Evolutionary conservation across 2,329 filamentous ascomycete species (phyloP), one percentile per base, ranked within the genome.

Genomic region (Aspergillus felis): DNA sequence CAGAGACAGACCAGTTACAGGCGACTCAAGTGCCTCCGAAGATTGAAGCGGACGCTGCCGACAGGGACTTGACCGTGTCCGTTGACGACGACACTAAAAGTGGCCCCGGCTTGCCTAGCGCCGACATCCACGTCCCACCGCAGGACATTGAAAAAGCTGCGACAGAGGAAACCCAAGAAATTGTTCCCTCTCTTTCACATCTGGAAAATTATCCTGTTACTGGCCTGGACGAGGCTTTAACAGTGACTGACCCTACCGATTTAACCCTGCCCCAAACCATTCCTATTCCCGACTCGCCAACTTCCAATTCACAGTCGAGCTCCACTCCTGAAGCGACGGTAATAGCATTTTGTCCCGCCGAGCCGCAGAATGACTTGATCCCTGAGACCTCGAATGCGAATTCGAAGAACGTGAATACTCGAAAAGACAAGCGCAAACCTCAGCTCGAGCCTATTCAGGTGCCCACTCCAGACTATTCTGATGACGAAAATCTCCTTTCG

Each of bases 371-470:
- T 60, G 63, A 68, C 42, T 50, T 56, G 51, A 55, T 63, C 50
- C 60, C 66, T 60, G 66, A 71, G 57, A 54, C 59, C 47, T 57
- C 62, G 44, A 61, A 59, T 41, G 53, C 56, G 51, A 58, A 63
- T 47, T 65, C 67, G 60, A 22, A 63, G 32, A 61, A 64, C 22
- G 47, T 58, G 46, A 57, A 57, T 35, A 64, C 66, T 22, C 64
- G 66, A 49, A 74, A 73, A 53, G 68, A 71, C 41, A 72, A 69
- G 59, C 70, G 70, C 51, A 73, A 65, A 61, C 68, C 68, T 55
- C 63, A 68, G 56, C 62, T 79, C 22, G 82, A 87, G 28, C 84
- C 84, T 20, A 87, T 89, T 53, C 72, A 74, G 53, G 71, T 75
- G 17, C 69, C 69, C 3, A 71, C 69, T 14, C 68, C 64, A 20